These are phyloP conservation scores for Coemansia guatemalensis DNA, from an alignment of 192 early-diverging fungal genomes.

Conservation along the genomic window DNA sequence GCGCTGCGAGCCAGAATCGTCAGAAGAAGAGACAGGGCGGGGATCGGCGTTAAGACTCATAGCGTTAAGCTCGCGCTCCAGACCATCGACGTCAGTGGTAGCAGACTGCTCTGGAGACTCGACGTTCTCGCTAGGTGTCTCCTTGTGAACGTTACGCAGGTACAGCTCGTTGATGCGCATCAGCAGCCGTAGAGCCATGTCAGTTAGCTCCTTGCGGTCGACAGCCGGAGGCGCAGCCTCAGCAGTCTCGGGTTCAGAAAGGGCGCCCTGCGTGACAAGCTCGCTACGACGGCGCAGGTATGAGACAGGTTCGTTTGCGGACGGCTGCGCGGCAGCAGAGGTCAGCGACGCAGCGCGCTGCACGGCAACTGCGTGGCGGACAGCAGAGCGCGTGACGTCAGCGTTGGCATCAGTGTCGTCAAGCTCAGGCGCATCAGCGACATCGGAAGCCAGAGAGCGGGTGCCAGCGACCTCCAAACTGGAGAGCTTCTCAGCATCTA, in stretches of 20 bases:
- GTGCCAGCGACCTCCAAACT: constrained; percentile 32
- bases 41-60: constrained; percentile 24
- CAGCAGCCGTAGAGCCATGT: constrained; percentile 37
- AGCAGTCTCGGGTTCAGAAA: background rate
- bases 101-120: background rate
- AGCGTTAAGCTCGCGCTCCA: constrained; percentile 47
- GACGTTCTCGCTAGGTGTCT: constrained; percentile 5
- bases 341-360: constrained; percentile 1
- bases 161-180: constrained; percentile 49
- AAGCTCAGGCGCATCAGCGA: constrained; percentile 35
- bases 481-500: constrained; percentile 45
- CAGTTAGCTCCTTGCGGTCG: constrained; percentile 22
- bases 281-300: constrained; percentile 43
- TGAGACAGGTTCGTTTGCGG: constrained; percentile 44
- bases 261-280: constrained; percentile 11
- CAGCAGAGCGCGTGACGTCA: background rate
- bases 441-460: background rate
- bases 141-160: constrained; percentile 29
- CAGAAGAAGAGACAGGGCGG: background rate
- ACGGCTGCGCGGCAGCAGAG: background rate
- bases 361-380: background rate
- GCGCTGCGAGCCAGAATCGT: constrained; percentile 6
- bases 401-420: constrained; percentile 21
- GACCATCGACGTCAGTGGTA: constrained; percentile 32
- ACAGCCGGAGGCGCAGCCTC: background rate